phyloP scores from a whole-genome alignment of 2,329 filamentous ascomycete species.

The Fusarium drepaniforme region DNA sequence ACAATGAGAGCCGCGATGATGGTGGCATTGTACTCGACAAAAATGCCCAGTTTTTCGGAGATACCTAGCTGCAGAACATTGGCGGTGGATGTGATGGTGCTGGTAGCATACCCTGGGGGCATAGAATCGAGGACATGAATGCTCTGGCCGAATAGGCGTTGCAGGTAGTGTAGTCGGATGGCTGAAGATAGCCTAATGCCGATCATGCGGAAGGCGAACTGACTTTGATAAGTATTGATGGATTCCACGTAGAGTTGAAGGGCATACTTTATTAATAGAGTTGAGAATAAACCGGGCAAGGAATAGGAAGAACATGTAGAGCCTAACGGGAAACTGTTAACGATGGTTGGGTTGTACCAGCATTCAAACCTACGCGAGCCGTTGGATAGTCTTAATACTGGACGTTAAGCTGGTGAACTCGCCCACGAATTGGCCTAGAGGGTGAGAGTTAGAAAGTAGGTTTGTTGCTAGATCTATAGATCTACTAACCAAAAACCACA shows the following conservation, averaged over 20 bases:
- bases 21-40: conserved; percentile 67
- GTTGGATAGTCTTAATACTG: conserved; percentile 54
- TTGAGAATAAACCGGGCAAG: conserved; percentile 72
- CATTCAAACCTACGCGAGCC: conserved; percentile 54
- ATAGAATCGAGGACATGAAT: conserved; percentile 77
- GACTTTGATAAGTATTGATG: conserved; percentile 3
- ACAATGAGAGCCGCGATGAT: conserved; percentile 66
- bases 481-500: conserved; percentile 63
- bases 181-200: conserved; percentile 72
- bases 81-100: conserved; percentile 73
- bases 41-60: conserved; percentile 71
- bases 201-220: conserved; percentile 72
- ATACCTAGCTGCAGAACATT: conserved; percentile 75
- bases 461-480: no score
- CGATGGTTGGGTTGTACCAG: not conserved
- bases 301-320: conserved; percentile 80
- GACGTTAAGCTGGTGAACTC: conserved; percentile 60
- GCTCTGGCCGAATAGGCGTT: conserved; percentile 72
- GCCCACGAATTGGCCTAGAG: conserved; percentile 57
- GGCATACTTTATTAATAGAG: conserved; percentile 68
- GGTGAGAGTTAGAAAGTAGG: not conserved
- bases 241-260: not conserved
- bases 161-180: conserved; percentile 74
- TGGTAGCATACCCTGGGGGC: conserved; percentile 70
- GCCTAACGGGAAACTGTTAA: conserved; percentile 48